Conservation (phyloP, 306 rosid genomes). For the Cicer pinnatifidum region DNA sequence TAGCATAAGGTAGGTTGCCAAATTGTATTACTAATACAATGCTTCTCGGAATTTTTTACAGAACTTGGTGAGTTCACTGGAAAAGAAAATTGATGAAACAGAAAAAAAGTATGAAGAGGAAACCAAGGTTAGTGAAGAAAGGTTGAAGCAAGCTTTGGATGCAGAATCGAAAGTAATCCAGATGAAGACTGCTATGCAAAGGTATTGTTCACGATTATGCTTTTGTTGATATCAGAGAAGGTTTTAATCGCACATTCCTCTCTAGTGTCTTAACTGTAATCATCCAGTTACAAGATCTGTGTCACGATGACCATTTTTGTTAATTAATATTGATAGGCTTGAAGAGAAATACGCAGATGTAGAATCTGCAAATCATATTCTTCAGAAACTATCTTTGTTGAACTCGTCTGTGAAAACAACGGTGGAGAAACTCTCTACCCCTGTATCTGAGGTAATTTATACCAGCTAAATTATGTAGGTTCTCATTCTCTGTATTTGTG, state of each 20-base stretch:
- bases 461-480: slow-evolving; percentile 33
- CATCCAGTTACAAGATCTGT: slow-evolving; percentile 16
- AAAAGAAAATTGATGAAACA: slow-evolving; percentile 88
- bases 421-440: slow-evolving; percentile 64
- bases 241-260: slow-evolving; percentile 26
- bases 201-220: slow-evolving; percentile 57
- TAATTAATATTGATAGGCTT: slow-evolving; percentile 63
- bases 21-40: slow-evolving; percentile 46
- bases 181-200: slow-evolving; percentile 92
- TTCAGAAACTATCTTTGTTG: slow-evolving; percentile 68
- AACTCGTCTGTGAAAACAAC: slow-evolving; percentile 61
- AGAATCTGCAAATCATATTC: slow-evolving; percentile 84
- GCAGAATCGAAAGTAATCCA: slow-evolving; percentile 91
- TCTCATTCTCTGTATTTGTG: slow-evolving; percentile 12
- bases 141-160: slow-evolving; percentile 92
- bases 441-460: slow-evolving; percentile 56
- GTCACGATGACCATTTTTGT: slow-evolving; percentile 42
- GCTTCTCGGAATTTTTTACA: slow-evolving; percentile 51
- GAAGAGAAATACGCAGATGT: slow-evolving; percentile 82
- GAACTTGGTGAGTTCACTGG: slow-evolving; percentile 88
- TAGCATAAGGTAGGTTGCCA: slow-evolving; percentile 29
- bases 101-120: slow-evolving; percentile 91
- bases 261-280: neutral
- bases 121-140: slow-evolving; percentile 82
- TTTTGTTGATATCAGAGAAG: slow-evolving; percentile 36